Evolutionary conservation across 2,329 filamentous ascomycete species (phyloP).

Genomic region (Claviceps maximensis): DNA sequence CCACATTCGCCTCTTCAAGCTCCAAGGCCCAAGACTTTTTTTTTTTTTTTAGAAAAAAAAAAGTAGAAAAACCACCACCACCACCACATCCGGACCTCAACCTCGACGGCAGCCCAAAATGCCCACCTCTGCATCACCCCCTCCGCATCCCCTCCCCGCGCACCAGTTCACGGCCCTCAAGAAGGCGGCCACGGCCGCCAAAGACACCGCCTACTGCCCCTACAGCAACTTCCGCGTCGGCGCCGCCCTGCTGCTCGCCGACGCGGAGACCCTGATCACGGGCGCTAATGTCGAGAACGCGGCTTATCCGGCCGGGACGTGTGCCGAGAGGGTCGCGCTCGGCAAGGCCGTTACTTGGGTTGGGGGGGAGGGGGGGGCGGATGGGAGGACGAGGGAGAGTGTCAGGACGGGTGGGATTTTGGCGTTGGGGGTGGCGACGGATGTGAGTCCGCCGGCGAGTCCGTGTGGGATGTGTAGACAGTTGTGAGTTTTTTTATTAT

Average conservation of each 20-base stretch:
- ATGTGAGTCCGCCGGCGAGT: constrained; percentile 54
- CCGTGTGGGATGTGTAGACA: constrained; percentile 96
- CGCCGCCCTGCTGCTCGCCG: constrained; percentile 52
- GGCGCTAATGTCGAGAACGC: constrained; percentile 94
- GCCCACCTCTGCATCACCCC: neutral
- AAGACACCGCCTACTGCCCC: constrained; percentile 73
- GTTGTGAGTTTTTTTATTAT: constrained; percentile 46
- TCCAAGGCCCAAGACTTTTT: too few relatives aligned
- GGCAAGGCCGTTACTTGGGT: constrained; percentile 54
- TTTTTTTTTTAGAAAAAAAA: too few relatives aligned
- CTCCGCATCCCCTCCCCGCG: neutral
- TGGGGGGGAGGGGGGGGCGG: constrained; percentile 19
- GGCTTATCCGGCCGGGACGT: constrained; percentile 85
- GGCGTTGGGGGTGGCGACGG: constrained; percentile 75
- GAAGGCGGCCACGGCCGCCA: constrained; percentile 51
- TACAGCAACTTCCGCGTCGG: constrained; percentile 91
- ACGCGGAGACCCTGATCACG: constrained; percentile 23
- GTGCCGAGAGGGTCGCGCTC: constrained; percentile 84
- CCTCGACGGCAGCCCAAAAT: neutral
- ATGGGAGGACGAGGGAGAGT: neutral
- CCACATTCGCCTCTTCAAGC: too few relatives aligned
- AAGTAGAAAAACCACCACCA: neutral
- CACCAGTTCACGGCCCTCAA: constrained; percentile 55
- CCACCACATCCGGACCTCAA: neutral
- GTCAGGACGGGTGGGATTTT: constrained; percentile 29